phyloP scores from a whole-genome alignment of 345 rosid species.

The Dipteronia dyeriana region DNA sequence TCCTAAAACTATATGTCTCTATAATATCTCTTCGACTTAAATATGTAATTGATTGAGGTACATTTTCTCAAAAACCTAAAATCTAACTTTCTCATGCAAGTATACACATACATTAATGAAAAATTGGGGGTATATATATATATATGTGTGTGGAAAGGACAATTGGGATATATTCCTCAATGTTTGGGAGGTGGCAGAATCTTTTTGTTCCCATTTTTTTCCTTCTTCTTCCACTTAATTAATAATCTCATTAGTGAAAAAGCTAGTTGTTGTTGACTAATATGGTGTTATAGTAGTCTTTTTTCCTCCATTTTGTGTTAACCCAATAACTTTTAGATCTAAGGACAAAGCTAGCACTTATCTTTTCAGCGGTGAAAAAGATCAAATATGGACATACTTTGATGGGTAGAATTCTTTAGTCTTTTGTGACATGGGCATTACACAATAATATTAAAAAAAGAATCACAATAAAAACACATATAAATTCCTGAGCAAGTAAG shows the following conservation, averaged over 20 bases:
- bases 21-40: too few relatives aligned
- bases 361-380: slow-evolving; percentile 23
- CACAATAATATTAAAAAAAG: background rate
- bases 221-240: background rate
- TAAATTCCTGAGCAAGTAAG: slow-evolving; percentile 34
- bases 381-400: slow-evolving; percentile 38
- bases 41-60: background rate
- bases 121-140: background rate
- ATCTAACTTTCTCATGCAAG: background rate
- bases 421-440: slow-evolving; percentile 24
- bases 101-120: background rate
- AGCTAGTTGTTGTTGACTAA: background rate
- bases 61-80: background rate
- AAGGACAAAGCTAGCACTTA: slow-evolving; percentile 31
- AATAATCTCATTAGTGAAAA: slow-evolving; percentile 13
- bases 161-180: background rate
- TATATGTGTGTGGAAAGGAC: background rate
- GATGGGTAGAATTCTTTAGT: slow-evolving; percentile 46
- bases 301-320: slow-evolving; percentile 13
- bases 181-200: background rate
- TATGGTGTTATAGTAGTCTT: too few relatives aligned
- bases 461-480: slow-evolving; percentile 7
- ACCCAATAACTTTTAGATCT: slow-evolving; percentile 9
- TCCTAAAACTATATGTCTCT: background rate
- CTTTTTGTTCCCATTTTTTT: background rate